Evolutionary conservation across 306 rosid genomes (phyloP).

Genomic region (Benincasa hispida): DNA sequence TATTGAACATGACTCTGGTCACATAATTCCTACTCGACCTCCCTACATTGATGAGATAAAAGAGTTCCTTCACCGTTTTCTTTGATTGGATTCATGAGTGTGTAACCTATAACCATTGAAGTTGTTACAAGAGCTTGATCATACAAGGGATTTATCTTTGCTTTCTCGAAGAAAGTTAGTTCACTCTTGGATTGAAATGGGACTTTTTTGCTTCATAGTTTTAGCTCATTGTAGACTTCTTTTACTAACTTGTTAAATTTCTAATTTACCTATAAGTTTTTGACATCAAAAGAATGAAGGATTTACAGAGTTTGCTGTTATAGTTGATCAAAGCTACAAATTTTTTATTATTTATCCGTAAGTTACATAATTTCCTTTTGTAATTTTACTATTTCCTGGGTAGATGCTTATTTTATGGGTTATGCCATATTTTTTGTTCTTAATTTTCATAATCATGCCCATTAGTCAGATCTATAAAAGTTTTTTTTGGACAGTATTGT

Average conservation of each 20-base stretch:
- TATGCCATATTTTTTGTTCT: background rate
- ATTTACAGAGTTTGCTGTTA: background rate
- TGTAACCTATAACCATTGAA: background rate
- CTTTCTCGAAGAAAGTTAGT: background rate
- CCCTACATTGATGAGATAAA: slow-evolving; percentile 65
- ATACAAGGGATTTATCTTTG: background rate
- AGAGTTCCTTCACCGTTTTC: slow-evolving; percentile 52
- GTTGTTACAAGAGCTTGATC: background rate
- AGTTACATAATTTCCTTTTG: background rate
- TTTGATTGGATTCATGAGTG: slow-evolving; percentile 9
- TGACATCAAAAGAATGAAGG: background rate
- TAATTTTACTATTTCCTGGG: background rate
- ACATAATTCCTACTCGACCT: slow-evolving; percentile 65
- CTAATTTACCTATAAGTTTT: background rate
- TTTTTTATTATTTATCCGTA: too few species aligned
- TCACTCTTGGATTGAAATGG: background rate
- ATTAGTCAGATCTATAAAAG: too few species aligned
- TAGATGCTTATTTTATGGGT: background rate
- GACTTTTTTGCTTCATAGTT: background rate
- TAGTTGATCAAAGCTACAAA: background rate
- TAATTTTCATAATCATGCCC: background rate
- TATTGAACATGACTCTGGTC: slow-evolving; percentile 70
- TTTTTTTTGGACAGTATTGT: too few species aligned
- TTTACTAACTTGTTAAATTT: background rate
- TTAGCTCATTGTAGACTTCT: background rate